Evolutionary conservation across 768 basidiomycete species (phyloP), one percentile per base, ranked within the genome.

Genomic region (Melanogaster broomeanus): DNA sequence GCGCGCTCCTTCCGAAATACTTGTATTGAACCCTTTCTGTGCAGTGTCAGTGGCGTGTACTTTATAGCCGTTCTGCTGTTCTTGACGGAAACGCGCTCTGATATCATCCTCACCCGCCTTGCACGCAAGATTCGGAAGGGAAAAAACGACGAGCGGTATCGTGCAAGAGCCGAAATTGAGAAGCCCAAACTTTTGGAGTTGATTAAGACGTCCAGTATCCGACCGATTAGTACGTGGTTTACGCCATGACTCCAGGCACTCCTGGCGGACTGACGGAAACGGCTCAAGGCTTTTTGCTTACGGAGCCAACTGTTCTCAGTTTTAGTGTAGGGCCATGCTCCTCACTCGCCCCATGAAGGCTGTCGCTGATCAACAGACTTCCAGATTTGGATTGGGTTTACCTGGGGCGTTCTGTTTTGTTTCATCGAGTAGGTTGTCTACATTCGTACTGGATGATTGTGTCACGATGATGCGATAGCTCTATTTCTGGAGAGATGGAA

Each of bases 361-460:
- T 19, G 24, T n/a, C 21, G 41, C 38, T 65, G 12, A 61, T 51
- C 33, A 24, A 18, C 38, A 3, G 6, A 24, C 6, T 1, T 24
- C 30, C 65, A 88, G 84, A 61, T 87, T n/a, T 87, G 85, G 86
- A 70, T 84, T 27, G 83, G 84, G 45, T 83, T 92, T 52, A 77
- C 80, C 0, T 93, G 90, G 89, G 90, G 90, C 0, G 79, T 90
- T 6, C 65, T 85, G 19, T 93, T 81, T 60, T 83, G 81, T 48
- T 70, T 90, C 62, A 74, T 88, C 27, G 80, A 81, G 83, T 85
- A 59, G 28, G 71, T 45, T 41, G 9, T 22, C 11, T 22, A n/a
- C 51, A 37, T 30, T 33, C 39, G 12, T 41, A 25, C 27, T 4
- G 22, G 22, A 18, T 15, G 3, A 27, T 42, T 44, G 39, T 22